Conservation (phyloP, 768 basidiomycete genomes). For the Boletus sensibilis region DNA sequence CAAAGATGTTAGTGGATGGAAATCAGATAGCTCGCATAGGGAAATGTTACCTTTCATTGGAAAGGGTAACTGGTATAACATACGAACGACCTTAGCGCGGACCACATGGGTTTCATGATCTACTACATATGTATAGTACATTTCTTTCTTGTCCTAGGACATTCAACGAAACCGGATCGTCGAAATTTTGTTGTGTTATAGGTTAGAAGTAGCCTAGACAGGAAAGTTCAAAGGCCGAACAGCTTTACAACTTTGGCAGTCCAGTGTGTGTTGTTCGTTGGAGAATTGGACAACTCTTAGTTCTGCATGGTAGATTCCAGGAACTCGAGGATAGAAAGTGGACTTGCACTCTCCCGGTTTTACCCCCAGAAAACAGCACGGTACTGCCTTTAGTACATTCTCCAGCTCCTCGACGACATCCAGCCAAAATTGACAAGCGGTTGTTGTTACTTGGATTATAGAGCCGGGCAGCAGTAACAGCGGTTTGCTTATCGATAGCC, state of each 20-base stretch:
- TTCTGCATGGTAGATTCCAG: too few relatives aligned
- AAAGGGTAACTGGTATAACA: background rate
- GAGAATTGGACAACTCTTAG: too few relatives aligned
- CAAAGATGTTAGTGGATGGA: background rate
- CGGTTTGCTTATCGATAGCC: too few relatives aligned
- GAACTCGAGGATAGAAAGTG: too few relatives aligned
- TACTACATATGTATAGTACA: conserved; percentile 6
- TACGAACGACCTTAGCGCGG: background rate
- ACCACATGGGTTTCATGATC: background rate
- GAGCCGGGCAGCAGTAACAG: too few relatives aligned
- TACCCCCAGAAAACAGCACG: too few relatives aligned
- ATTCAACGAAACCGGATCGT: background rate
- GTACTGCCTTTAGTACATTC: too few relatives aligned
- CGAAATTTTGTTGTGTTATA: background rate
- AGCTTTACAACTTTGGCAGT: conserved; percentile 6
- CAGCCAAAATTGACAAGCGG: too few relatives aligned
- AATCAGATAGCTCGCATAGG: background rate
- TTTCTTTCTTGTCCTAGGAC: conserved; percentile 14
- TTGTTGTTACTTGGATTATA: too few relatives aligned
- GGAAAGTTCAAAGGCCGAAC: background rate
- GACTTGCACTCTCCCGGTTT: too few relatives aligned
- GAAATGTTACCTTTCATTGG: conserved; percentile 5
- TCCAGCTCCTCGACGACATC: too few relatives aligned
- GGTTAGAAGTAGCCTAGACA: background rate
- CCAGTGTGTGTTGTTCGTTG: too few relatives aligned